phyloP scores from a whole-genome alignment of 352 stramenopile genomes.

The Phytophthora constricta region DNA sequence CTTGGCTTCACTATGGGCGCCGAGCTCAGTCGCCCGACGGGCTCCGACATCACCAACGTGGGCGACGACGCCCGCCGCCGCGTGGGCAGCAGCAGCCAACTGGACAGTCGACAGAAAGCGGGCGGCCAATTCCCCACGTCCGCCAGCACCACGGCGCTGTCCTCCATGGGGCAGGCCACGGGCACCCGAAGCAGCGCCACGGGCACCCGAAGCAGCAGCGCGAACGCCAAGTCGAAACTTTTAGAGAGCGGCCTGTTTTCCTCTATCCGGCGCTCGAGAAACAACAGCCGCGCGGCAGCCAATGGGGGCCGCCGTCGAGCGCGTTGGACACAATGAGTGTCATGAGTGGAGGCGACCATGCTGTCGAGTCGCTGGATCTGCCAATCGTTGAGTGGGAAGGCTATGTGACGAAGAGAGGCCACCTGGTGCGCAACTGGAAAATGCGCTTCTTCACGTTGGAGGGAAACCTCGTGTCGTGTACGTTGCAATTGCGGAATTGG shows the following conservation, averaged over 20 bases:
- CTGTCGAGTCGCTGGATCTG: conserved; percentile 83
- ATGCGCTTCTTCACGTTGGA: conserved; percentile 89
- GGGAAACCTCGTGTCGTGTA: conserved; percentile 86
- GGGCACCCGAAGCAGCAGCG: conserved; percentile 53
- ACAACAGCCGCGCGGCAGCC: conserved; percentile 40
- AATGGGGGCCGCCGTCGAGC: conserved; percentile 8
- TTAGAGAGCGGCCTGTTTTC: conserved; percentile 57
- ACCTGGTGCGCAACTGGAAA: conserved; percentile 91
- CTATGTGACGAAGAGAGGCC: conserved; percentile 90
- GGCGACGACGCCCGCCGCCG: conserved; percentile 56
- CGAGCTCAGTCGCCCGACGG: conserved; percentile 63
- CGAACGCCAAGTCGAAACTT: conserved; percentile 48
- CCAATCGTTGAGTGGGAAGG: conserved; percentile 90
- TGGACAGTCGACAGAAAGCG: conserved; percentile 53
- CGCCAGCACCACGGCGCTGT: conserved; percentile 64
- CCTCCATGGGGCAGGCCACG: conserved; percentile 40
- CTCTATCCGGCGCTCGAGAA: conserved; percentile 55
- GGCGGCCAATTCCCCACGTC: conserved; percentile 50
- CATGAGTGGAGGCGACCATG: conserved; percentile 51
- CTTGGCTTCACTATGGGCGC: conserved; percentile 55
- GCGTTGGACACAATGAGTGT: conserved; percentile 25
- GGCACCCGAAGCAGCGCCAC: conserved; percentile 31
- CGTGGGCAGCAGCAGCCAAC: conserved; percentile 69
- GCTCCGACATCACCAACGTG: conserved; percentile 39
- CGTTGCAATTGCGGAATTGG: no score